phyloP scores from a whole-genome alignment of 2,329 filamentous ascomycete species.

The Calonectria hawksworthii region DNA sequence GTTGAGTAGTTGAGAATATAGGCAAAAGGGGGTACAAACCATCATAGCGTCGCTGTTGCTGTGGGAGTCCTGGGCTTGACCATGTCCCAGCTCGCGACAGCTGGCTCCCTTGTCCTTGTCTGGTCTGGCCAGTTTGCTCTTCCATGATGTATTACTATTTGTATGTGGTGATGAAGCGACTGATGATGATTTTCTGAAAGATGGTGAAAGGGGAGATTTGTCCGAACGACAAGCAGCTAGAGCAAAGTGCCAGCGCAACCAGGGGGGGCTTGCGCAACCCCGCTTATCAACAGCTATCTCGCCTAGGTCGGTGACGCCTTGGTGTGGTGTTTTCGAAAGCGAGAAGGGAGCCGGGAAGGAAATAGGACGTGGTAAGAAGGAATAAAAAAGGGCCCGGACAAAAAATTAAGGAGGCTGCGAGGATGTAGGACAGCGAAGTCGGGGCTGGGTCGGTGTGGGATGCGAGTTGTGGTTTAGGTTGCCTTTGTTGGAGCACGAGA shows the following conservation, averaged over 20 bases:
- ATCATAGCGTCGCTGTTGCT: constrained; percentile 53
- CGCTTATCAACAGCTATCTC: constrained; percentile 37
- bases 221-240: constrained; percentile 5
- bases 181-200: background rate
- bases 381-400: constrained; percentile 24
- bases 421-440: constrained; percentile 40
- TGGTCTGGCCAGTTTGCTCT: constrained; percentile 43
- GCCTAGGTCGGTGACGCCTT: constrained; percentile 22
- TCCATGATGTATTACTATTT: constrained; percentile 42
- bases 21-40: constrained; percentile 44
- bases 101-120: constrained; percentile 44
- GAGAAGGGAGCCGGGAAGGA: constrained; percentile 4
- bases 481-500: constrained; percentile 45
- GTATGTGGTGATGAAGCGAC: constrained; percentile 16
- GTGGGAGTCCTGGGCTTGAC: constrained; percentile 49
- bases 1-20: constrained; percentile 7
- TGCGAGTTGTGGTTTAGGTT: constrained; percentile 32
- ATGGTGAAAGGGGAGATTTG: constrained; percentile 20
- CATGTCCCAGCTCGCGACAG: constrained; percentile 44
- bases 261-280: constrained; percentile 35
- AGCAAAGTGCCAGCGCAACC: constrained; percentile 29
- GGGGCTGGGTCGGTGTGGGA: constrained; percentile 39
- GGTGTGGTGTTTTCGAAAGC: constrained; percentile 29
- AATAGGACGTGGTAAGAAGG: constrained; percentile 8
- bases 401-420: constrained; percentile 35